Evolutionary conservation across 768 basidiomycete species (phyloP).

Genomic region (Serendipita indica): DNA sequence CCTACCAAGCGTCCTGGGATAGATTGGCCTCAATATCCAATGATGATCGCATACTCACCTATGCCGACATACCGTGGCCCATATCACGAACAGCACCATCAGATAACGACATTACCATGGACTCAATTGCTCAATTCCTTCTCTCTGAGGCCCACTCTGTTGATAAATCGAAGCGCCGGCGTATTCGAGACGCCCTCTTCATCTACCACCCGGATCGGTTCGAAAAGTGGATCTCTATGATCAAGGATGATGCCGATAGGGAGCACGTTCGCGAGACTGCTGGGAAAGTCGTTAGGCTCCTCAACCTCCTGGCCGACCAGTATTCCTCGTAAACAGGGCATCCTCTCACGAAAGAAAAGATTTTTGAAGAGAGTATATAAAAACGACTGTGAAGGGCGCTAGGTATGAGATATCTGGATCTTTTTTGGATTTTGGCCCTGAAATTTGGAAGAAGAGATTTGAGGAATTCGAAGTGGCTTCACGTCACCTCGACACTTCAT

Average conservation of each 20-base stretch:
- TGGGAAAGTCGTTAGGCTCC: neutral
- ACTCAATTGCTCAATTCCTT: constrained; percentile 45
- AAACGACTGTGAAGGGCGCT: neutral
- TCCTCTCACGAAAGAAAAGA: neutral
- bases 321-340: neutral
- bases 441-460: neutral
- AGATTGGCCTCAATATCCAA: constrained; percentile 12
- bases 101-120: constrained; percentile 32
- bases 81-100: constrained; percentile 25
- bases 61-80: constrained; percentile 65
- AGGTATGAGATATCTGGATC: constrained; percentile 4
- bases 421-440: neutral
- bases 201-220: constrained; percentile 6
- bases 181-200: neutral
- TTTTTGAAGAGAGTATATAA: neutral
- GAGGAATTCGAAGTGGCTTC: no score
- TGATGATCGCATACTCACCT: constrained; percentile 22
- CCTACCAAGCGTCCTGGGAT: constrained; percentile 8
- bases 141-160: constrained; percentile 21
- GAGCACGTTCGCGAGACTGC: neutral
- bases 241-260: neutral
- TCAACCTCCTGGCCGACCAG: neutral
- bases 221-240: neutral
- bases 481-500: no score
- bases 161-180: neutral